Conservation (phyloP, 139 green algal genomes). For the Protoeuglena noctilucae region DNA sequence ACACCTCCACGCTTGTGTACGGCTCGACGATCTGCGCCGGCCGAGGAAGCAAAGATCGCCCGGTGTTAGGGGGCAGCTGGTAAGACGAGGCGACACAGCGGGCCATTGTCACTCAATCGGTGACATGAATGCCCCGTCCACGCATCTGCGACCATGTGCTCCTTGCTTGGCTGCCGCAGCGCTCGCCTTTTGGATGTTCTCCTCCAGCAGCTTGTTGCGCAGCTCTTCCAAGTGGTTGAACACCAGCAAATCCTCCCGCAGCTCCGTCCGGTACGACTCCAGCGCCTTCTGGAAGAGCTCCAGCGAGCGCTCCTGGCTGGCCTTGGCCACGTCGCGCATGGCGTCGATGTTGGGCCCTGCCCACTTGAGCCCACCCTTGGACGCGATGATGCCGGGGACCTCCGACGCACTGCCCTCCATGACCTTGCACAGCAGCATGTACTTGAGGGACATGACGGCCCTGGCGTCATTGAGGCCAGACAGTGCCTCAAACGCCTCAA, state of each 20-base stretch:
- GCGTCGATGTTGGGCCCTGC: constrained; percentile 60
- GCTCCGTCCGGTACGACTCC: constrained; percentile 46
- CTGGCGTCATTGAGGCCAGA: constrained; percentile 57
- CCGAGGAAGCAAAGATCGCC: too few relatives aligned
- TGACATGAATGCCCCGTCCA: too few relatives aligned
- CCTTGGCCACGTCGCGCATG: constrained; percentile 73
- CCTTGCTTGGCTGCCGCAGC: too few relatives aligned
- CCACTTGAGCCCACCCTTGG: constrained; percentile 87
- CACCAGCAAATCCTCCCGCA: constrained; percentile 74
- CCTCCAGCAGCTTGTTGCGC: constrained; percentile 38
- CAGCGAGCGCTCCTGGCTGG: constrained; percentile 70
- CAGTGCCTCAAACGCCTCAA: constrained; percentile 89
- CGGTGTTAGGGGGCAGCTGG: too few relatives aligned
- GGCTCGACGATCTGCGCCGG: constrained; percentile 90
- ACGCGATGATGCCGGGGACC: constrained; percentile 66
- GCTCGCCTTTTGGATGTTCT: constrained; percentile 46
- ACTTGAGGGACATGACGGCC: constrained; percentile 76
- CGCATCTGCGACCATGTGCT: too few relatives aligned
- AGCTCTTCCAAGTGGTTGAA: constrained; percentile 67
- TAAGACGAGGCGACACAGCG: too few relatives aligned
- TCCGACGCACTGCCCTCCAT: constrained; percentile 48
- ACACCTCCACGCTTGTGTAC: constrained; percentile 80
- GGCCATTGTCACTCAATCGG: too few relatives aligned
- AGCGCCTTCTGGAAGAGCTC: constrained; percentile 57
- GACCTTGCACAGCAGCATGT: constrained; percentile 95